These are phyloP conservation scores for Rhizopus delemar DNA, from an alignment of 371 early-diverging fungal species.

Conservation along the genomic window DNA sequence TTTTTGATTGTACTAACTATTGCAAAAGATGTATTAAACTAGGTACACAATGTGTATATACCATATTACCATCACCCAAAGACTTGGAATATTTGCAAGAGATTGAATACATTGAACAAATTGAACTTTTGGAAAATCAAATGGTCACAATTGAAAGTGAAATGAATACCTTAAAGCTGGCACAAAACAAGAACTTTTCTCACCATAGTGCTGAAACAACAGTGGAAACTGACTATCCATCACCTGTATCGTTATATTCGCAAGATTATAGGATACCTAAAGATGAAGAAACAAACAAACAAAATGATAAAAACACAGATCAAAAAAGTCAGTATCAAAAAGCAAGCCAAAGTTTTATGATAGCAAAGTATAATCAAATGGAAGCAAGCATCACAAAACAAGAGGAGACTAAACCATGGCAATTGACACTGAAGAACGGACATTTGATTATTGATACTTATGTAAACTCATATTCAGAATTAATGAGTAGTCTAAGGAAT, in stretches of 20 bases:
- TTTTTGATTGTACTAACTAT: neutral
- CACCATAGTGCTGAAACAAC: neutral
- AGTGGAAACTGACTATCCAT: slow-evolving; percentile 17
- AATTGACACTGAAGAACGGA: slow-evolving; percentile 33
- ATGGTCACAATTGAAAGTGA: slow-evolving; percentile 25
- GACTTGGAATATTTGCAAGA: slow-evolving; percentile 44
- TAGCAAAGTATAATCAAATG: slow-evolving; percentile 5
- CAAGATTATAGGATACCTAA: neutral
- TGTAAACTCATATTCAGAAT: slow-evolving; percentile 33
- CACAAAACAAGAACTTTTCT: neutral
- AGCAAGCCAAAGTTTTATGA: neutral
- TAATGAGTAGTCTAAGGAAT: slow-evolving; percentile 24
- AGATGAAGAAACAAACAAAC: too few species aligned
- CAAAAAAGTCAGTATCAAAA: neutral
- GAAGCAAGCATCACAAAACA: slow-evolving; percentile 10
- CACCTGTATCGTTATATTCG: slow-evolving; percentile 10
- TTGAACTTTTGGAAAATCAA: slow-evolving; percentile 15
- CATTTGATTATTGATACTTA: slow-evolving; percentile 32
- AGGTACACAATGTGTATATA: slow-evolving; percentile 34
- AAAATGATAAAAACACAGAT: neutral
- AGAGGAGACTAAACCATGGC: slow-evolving; percentile 23
- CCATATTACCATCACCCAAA: slow-evolving; percentile 36
- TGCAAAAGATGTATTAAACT: slow-evolving; percentile 33
- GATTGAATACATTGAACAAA: slow-evolving; percentile 24
- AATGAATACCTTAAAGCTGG: slow-evolving; percentile 11